Conservation (phyloP, 192 early-diverging fungal species). For the Coemansia sp. region DNA sequence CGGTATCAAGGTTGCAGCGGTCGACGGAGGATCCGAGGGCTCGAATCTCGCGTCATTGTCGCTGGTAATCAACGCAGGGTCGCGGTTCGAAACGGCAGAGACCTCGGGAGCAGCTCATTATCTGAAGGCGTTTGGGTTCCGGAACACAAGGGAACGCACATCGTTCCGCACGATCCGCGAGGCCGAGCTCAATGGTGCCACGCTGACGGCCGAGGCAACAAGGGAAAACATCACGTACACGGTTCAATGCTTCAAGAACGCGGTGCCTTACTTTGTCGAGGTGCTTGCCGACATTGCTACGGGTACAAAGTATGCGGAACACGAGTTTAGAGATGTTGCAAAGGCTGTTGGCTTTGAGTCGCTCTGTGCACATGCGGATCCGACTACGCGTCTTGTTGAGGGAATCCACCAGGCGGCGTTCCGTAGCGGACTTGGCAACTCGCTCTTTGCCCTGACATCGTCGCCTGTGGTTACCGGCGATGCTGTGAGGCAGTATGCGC, state of each 20-base stretch:
- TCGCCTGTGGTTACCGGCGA: slow-evolving; percentile 63
- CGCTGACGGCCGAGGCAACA: slow-evolving; percentile 74
- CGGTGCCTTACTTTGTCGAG: slow-evolving; percentile 83
- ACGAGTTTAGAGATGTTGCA: slow-evolving; percentile 81
- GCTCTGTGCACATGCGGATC: slow-evolving; percentile 61
- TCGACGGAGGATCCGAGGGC: slow-evolving; percentile 4
- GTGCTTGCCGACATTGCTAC: slow-evolving; percentile 76
- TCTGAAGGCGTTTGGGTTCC: slow-evolving; percentile 87
- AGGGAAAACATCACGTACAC: slow-evolving; percentile 84
- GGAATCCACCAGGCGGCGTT: slow-evolving; percentile 88
- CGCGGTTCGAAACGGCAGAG: slow-evolving; percentile 75
- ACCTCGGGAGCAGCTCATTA: slow-evolving; percentile 85
- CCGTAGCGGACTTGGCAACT: slow-evolving; percentile 93
- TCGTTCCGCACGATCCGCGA: slow-evolving; percentile 86
- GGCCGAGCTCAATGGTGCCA: slow-evolving; percentile 87
- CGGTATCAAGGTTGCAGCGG: slow-evolving; percentile 48
- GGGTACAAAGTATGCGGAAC: slow-evolving; percentile 76
- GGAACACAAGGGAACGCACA: slow-evolving; percentile 79
- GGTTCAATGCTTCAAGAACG: slow-evolving; percentile 88
- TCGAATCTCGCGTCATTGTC: slow-evolving; percentile 76
- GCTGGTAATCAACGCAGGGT: slow-evolving; percentile 85
- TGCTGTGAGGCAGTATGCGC: slow-evolving; percentile 73
- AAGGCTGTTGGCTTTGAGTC: slow-evolving; percentile 67
- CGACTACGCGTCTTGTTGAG: slow-evolving; percentile 70
- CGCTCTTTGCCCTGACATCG: slow-evolving; percentile 77